phyloP scores from a whole-genome alignment of 1,284 basidiomycete genomes.

The Trichosporon inkin region DNA sequence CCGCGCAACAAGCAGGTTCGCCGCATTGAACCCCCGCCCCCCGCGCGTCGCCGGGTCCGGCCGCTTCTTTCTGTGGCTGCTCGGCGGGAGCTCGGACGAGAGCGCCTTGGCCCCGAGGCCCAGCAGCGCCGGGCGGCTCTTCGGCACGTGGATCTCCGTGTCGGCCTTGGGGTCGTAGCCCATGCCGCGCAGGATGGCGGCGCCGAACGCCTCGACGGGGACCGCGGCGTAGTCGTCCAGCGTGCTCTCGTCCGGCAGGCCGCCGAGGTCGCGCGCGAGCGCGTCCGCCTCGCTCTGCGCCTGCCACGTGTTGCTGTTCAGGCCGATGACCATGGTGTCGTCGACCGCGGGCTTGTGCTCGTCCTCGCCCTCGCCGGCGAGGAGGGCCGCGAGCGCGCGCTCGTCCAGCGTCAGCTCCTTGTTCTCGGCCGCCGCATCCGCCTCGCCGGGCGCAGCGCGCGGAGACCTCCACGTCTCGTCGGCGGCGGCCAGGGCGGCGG shows the following conservation, averaged over 20 bases:
- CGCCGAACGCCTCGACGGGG: conserved; percentile 88
- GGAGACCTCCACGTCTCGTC: not conserved
- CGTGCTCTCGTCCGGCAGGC: conserved; percentile 58
- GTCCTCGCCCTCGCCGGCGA: conserved; percentile 46
- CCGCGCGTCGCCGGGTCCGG: conserved; percentile 34
- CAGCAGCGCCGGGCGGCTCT: conserved; percentile 71
- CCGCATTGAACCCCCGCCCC: conserved; percentile 44
- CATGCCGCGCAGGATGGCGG: conserved; percentile 91
- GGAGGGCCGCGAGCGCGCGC: conserved; percentile 41
- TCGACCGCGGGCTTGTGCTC: conserved; percentile 47
- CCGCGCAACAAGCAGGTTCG: conserved; percentile 35
- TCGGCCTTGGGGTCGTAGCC: conserved; percentile 71
- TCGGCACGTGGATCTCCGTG: conserved; percentile 71
- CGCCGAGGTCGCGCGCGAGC: conserved; percentile 69
- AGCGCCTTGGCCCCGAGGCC: conserved; percentile 82
- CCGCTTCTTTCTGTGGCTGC: conserved; percentile 28
- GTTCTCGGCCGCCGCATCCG: conserved; percentile 15
- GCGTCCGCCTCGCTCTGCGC: conserved; percentile 71
- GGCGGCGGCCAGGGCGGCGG: conserved; percentile 10
- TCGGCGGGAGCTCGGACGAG: conserved; percentile 30
- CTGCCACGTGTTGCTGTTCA: conserved; percentile 2
- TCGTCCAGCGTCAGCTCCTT: conserved; percentile 33
- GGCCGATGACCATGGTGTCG: not conserved
- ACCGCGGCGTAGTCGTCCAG: conserved; percentile 84
- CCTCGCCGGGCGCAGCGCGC: not conserved